Percentiles rank a stretch among this genome's conserved stretches.
Evolutionary conservation across 176 grass and related monocot genomes (phyloP).

Genomic region (Lolium rigidum): DNA sequence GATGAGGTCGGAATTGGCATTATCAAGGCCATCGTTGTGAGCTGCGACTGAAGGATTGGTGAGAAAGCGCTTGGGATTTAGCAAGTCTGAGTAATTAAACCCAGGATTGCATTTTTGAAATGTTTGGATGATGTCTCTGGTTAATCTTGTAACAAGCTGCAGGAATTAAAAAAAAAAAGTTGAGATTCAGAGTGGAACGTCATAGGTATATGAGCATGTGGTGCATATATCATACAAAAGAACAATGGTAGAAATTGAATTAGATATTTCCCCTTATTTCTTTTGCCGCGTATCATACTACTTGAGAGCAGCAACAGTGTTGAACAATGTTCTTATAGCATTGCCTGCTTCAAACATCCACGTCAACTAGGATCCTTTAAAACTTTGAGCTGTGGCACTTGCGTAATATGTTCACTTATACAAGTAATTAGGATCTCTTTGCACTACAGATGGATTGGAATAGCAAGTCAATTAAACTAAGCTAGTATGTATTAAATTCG

Average conservation of each 20-base stretch:
- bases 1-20: slow-evolving; percentile 94
- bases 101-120: slow-evolving; percentile 79
- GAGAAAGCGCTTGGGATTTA: slow-evolving; percentile 88
- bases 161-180: slow-evolving; percentile 43
- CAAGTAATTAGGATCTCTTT: slow-evolving; percentile 10
- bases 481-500: slow-evolving; percentile 15
- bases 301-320: slow-evolving; percentile 9
- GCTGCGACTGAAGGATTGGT: slow-evolving; percentile 77
- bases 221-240: slow-evolving; percentile 33
- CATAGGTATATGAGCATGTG: not conserved
- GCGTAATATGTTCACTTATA: slow-evolving; percentile 16
- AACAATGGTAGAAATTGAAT: slow-evolving; percentile 27
- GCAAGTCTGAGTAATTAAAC: slow-evolving; percentile 79
- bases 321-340: slow-evolving; percentile 24
- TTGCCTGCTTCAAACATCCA: slow-evolving; percentile 16
- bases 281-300: not conserved
- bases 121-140: slow-evolving; percentile 74
- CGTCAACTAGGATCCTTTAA: slow-evolving; percentile 2
- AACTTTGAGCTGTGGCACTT: slow-evolving; percentile 29
- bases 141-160: slow-evolving; percentile 87
- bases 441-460: slow-evolving; percentile 25
- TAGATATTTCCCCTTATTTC: not conserved
- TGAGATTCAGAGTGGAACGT: slow-evolving; percentile 45
- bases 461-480: slow-evolving; percentile 1
- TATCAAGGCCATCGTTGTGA: slow-evolving; percentile 86